Evolutionary conservation across 768 basidiomycete species (phyloP).

Genomic region (Termitomyces sp.): DNA sequence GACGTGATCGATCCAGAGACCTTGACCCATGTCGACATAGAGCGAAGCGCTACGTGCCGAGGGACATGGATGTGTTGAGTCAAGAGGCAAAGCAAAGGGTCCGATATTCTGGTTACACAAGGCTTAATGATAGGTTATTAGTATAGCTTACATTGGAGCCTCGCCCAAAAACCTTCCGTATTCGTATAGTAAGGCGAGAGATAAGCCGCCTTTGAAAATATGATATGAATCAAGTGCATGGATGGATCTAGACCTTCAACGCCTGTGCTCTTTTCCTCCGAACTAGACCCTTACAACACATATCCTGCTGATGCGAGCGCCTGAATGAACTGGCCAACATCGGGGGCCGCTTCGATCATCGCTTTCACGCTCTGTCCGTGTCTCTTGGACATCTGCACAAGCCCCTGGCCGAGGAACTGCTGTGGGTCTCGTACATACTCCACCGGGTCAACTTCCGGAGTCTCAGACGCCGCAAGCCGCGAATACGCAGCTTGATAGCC

Average conservation of each 20-base stretch:
- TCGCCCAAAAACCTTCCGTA: not conserved
- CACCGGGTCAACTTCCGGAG: constrained; percentile 53
- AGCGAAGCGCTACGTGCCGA: not conserved
- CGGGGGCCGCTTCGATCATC: constrained; percentile 30
- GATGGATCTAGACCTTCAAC: not conserved
- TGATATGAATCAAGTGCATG: not conserved
- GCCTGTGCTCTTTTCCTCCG: not conserved
- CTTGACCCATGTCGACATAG: too few relatives aligned
- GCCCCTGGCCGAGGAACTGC: constrained; percentile 46
- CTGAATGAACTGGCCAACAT: constrained; percentile 25
- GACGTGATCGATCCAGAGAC: too few relatives aligned
- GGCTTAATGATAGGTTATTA: not conserved
- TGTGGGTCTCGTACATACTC: constrained; percentile 55
- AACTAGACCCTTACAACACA: constrained; percentile 9
- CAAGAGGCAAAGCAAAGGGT: not conserved
- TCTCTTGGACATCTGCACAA: constrained; percentile 32
- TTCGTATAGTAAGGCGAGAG: not conserved
- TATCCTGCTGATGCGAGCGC: constrained; percentile 22
- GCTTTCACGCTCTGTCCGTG: constrained; percentile 33
- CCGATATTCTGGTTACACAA: not conserved
- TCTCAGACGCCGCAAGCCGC: constrained; percentile 79
- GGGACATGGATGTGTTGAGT: not conserved
- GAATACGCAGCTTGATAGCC: constrained; percentile 96
- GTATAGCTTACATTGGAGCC: not conserved
- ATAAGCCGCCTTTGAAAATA: not conserved